phyloP scores from a whole-genome alignment of 2,329 filamentous ascomycete species.

The Meredithiella fracta region DNA sequence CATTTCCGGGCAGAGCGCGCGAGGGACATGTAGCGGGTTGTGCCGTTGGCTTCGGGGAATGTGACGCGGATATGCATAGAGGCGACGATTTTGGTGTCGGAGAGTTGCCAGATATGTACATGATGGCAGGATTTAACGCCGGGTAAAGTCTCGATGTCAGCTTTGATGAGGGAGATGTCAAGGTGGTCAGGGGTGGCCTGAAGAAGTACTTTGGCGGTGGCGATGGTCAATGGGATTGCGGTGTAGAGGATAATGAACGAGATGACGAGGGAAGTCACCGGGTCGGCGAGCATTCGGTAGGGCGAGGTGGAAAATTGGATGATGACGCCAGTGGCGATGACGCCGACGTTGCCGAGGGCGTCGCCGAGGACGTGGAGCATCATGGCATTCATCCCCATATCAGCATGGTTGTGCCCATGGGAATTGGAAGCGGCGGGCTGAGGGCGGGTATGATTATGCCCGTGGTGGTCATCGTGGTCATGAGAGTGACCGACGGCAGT shows the following conservation, averaged over 20 bases:
- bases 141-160: constrained; percentile 72
- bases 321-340: constrained; percentile 65
- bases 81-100: constrained; percentile 83
- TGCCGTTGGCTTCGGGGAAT: constrained; percentile 70
- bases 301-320: constrained; percentile 81
- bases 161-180: constrained; percentile 64
- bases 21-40: constrained; percentile 75
- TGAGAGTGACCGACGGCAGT: constrained; percentile 15
- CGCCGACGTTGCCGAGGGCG: constrained; percentile 71
- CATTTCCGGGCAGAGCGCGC: constrained; percentile 70
- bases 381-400: constrained; percentile 91
- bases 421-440: constrained; percentile 40
- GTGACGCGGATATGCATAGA: constrained; percentile 85
- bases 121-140: constrained; percentile 88
- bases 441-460: constrained; percentile 69
- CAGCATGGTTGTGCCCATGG: constrained; percentile 61
- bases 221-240: constrained; percentile 61
- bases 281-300: constrained; percentile 78
- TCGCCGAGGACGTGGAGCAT: constrained; percentile 64
- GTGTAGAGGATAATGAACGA: constrained; percentile 62
- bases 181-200: constrained; percentile 87
- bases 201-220: constrained; percentile 72
- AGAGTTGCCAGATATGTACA: constrained; percentile 94
- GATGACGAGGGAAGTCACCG: constrained; percentile 83
- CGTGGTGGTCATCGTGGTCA: constrained; percentile 33